Evolutionary conservation across 129 eudicot species (phyloP).

Genomic region (Solidago caesia): DNA sequence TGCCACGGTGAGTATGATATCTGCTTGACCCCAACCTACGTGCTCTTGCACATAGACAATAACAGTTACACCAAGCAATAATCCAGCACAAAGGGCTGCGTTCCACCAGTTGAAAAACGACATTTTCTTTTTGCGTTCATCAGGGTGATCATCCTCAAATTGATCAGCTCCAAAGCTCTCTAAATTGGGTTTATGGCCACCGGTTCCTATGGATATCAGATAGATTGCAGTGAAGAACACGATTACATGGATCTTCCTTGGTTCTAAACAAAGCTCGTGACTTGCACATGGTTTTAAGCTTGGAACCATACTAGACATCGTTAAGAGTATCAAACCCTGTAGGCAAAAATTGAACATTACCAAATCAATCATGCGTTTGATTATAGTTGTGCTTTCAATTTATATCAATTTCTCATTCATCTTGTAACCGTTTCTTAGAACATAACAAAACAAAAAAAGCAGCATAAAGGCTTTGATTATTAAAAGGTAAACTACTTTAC

Average conservation of each 20-base stretch:
- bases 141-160: slow-evolving; percentile 70
- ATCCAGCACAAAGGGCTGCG: slow-evolving; percentile 61
- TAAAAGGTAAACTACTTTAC: too few species aligned
- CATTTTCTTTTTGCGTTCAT: slow-evolving; percentile 64
- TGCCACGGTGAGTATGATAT: slow-evolving; percentile 45
- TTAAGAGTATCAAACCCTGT: slow-evolving; percentile 70
- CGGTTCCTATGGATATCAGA: slow-evolving; percentile 70
- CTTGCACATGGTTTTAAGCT: slow-evolving; percentile 63
- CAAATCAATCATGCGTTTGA: background rate
- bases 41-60: slow-evolving; percentile 73
- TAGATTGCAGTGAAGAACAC: slow-evolving; percentile 67
- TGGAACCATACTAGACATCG: slow-evolving; percentile 62
- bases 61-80: slow-evolving; percentile 65
- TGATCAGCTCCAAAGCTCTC: slow-evolving; percentile 98
- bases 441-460: background rate
- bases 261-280: slow-evolving; percentile 43
- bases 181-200: slow-evolving; percentile 80
- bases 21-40: slow-evolving; percentile 69
- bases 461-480: background rate
- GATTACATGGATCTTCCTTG: slow-evolving; percentile 52
- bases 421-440: too few species aligned
- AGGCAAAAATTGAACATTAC: background rate
- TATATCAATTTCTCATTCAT: background rate
- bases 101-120: slow-evolving; percentile 93
- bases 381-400: background rate